Percentiles rank a stretch among this genome's conserved stretches.
Conservation (phyloP, 768 basidiomycete species). For the Suillus lakei region DNA sequence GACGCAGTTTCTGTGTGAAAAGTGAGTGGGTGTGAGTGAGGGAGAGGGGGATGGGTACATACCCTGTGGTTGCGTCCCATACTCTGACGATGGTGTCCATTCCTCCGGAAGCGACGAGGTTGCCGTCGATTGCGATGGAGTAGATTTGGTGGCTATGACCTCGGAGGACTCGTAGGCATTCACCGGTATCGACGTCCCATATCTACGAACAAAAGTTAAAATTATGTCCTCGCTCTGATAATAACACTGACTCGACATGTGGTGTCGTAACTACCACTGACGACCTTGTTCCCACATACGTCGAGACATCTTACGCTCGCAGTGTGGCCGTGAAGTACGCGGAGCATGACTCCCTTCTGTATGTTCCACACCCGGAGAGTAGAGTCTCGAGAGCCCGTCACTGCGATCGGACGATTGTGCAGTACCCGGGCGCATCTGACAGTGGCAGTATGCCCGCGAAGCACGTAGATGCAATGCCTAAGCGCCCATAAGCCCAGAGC, state of each 20-base stretch:
- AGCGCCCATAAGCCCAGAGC: conserved; percentile 10
- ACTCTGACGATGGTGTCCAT: conserved; percentile 92
- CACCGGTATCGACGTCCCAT: conserved; percentile 90
- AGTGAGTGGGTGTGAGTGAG: neutral
- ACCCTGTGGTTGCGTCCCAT: conserved; percentile 91
- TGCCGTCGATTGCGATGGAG: conserved; percentile 88
- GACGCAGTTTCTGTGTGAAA: conserved; percentile 62
- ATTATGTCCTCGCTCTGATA: conserved; percentile 3
- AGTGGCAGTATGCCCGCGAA: conserved; percentile 87
- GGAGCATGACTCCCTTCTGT: conserved; percentile 69
- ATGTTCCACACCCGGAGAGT: conserved; percentile 95
- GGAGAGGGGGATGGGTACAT: conserved; percentile 11
- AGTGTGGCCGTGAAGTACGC: conserved; percentile 75
- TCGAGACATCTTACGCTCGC: conserved; percentile 89
- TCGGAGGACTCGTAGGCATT: conserved; percentile 78
- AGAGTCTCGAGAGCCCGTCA: conserved; percentile 87
- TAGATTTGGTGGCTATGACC: conserved; percentile 93
- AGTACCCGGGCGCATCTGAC: conserved; percentile 90
- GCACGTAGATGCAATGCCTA: conserved; percentile 73
- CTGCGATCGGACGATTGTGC: conserved; percentile 85
- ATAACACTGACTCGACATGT: conserved; percentile 70
- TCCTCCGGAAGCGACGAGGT: conserved; percentile 82
- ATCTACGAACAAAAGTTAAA: conserved; percentile 48
- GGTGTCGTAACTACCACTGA: conserved; percentile 93
- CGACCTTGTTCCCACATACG: conserved; percentile 80